Percentiles rank a stretch among this genome's conserved stretches.
These are phyloP conservation scores for Malus fusca DNA, from an alignment of 306 rosid genomes.

Conservation along the genomic window DNA sequence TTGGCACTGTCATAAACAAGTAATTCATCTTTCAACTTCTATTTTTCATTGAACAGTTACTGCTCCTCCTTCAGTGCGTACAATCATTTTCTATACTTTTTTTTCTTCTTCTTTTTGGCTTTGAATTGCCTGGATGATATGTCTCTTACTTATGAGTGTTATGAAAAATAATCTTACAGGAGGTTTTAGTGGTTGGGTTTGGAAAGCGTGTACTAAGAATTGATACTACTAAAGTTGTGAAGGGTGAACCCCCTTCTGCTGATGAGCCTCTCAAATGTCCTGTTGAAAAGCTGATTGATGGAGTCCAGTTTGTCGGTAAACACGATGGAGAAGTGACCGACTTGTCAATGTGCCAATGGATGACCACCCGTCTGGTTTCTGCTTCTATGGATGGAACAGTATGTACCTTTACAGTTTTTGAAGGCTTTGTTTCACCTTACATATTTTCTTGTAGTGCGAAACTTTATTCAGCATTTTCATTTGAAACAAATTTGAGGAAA, in stretches of 20 bases:
- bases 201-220: conserved; percentile 77
- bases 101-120: not conserved
- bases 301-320: conserved; percentile 86
- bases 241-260: conserved; percentile 57
- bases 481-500: not conserved
- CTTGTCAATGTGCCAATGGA: conserved; percentile 99
- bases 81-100: not conserved
- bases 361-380: conserved; percentile 92
- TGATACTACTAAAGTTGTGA: conserved; percentile 88
- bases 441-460: not conserved
- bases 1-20: conserved; percentile 99
- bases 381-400: conserved; percentile 97
- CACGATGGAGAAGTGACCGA: conserved; percentile 95
- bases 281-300: conserved; percentile 80
- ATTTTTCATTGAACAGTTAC: not conserved
- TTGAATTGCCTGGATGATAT: not conserved
- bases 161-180: conserved; percentile 40
- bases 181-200: conserved; percentile 84
- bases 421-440: not conserved
- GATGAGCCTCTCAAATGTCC: conserved; percentile 78
- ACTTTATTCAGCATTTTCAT: not conserved
- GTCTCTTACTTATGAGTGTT: conserved; percentile 3
- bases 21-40: conserved; percentile 19
- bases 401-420: conserved; percentile 17
- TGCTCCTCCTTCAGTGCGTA: not conserved